These are phyloP conservation scores for Aeschynomene evenia DNA, from an alignment of 306 rosid species.

Conservation along the genomic window DNA sequence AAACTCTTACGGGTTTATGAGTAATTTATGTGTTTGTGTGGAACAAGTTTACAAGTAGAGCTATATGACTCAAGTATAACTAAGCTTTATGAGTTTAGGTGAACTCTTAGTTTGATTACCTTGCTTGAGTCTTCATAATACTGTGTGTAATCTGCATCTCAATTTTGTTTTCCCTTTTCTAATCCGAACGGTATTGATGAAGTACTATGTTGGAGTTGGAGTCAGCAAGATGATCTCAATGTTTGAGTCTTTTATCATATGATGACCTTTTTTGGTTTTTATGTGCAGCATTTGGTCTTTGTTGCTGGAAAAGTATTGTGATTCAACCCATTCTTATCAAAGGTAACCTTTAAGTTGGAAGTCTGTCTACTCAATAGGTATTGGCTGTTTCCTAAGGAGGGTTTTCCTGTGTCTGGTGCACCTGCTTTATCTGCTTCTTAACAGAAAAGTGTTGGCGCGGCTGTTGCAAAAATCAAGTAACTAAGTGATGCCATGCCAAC, in stretches of 20 bases:
- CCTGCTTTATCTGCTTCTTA: neutral
- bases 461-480: conserved; percentile 5
- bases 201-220: neutral
- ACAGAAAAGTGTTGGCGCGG: neutral
- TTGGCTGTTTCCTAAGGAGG: neutral
- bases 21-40: no score
- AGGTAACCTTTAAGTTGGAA: neutral
- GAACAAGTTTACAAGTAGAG: no score
- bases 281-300: neutral
- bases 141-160: neutral
- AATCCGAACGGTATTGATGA: neutral
- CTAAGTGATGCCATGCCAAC: neutral
- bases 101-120: no score
- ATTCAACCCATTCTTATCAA: neutral
- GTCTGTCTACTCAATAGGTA: neutral
- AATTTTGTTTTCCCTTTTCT: neutral
- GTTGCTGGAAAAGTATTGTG: neutral
- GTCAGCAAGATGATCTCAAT: neutral
- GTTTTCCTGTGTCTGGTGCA: neutral
- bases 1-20: no score
- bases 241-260: neutral
- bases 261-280: neutral
- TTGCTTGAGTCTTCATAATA: no score
- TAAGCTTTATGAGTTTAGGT: no score
- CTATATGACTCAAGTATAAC: no score